phyloP scores from a whole-genome alignment of 116 monocot genomes.

The Iris pallida region DNA sequence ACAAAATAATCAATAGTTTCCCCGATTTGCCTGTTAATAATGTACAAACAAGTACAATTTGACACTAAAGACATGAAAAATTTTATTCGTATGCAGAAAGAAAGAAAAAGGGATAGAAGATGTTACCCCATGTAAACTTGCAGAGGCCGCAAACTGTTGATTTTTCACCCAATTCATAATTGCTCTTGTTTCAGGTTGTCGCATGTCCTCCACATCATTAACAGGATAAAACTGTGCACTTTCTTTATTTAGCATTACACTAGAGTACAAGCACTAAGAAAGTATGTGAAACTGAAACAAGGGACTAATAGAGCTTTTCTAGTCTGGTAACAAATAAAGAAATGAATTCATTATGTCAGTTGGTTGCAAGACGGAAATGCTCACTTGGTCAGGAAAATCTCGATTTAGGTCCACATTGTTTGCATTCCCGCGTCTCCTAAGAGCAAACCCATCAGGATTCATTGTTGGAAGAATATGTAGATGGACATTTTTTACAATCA shows the following conservation, averaged over 20 bases:
- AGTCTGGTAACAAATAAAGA: not conserved
- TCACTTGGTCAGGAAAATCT: conserved; percentile 98
- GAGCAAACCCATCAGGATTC: conserved; percentile 99
- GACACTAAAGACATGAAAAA: not conserved
- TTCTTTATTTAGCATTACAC: not conserved
- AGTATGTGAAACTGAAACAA: too few relatives aligned
- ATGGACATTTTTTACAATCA: conserved; percentile 74
- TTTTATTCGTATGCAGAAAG: too few relatives aligned
- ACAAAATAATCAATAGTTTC: too few relatives aligned
- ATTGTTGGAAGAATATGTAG: conserved; percentile 98
- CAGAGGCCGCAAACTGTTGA: conserved; percentile 75
- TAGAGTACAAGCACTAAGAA: too few relatives aligned
- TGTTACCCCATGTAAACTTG: conserved; percentile 96
- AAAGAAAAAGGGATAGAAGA: not conserved
- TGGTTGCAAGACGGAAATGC: not conserved
- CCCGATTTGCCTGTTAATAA: not conserved
- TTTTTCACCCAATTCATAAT: conserved; percentile 79
- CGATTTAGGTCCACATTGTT: conserved; percentile 89
- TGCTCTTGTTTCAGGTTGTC: conserved; percentile 78
- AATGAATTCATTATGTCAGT: not conserved
- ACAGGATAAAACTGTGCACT: conserved; percentile 59
- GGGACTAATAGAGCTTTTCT: not conserved
- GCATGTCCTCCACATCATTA: conserved; percentile 32
- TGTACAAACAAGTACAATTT: not conserved
- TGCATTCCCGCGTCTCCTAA: conserved; percentile 89